Evolutionary conservation across 345 rosid species (phyloP).

Genomic region (Anastatica hierochuntica): DNA sequence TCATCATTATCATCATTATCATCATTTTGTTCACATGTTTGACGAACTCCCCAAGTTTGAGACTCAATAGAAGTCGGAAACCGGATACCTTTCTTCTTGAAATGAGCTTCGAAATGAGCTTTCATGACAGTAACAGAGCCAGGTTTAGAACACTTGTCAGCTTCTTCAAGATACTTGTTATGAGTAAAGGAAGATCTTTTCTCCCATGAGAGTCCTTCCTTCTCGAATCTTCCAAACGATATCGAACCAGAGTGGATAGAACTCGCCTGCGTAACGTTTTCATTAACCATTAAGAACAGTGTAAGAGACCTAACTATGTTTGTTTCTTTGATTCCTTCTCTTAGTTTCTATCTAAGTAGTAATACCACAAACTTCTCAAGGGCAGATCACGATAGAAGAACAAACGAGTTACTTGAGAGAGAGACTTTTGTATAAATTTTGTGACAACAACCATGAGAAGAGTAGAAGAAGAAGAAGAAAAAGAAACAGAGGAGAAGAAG

Average conservation of each 20-base stretch:
- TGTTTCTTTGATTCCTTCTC: not conserved
- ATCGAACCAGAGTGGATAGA: slow-evolving; percentile 73
- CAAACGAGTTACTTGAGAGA: not conserved
- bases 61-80: slow-evolving; percentile 39
- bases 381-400: not conserved
- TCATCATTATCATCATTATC: not conserved
- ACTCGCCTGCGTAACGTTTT: slow-evolving; percentile 44
- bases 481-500: not conserved
- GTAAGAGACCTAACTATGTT: not conserved
- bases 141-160: slow-evolving; percentile 71
- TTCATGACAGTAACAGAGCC: slow-evolving; percentile 76
- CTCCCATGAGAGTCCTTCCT: slow-evolving; percentile 71
- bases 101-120: slow-evolving; percentile 85
- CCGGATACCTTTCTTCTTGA: slow-evolving; percentile 59
- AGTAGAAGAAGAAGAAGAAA: not conserved
- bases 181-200: slow-evolving; percentile 81
- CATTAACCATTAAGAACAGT: slow-evolving; percentile 2
- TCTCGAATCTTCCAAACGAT: slow-evolving; percentile 91
- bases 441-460: slow-evolving; percentile 9
- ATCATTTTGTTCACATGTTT: slow-evolving; percentile 7
- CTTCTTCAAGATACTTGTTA: slow-evolving; percentile 88
- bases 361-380: too few relatives aligned
- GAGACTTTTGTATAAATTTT: not conserved
- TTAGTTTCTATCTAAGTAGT: too few relatives aligned
- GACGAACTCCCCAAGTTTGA: slow-evolving; percentile 28